phyloP scores from a whole-genome alignment of 441 rosid genomes.

The Gossypium aridum region DNA sequence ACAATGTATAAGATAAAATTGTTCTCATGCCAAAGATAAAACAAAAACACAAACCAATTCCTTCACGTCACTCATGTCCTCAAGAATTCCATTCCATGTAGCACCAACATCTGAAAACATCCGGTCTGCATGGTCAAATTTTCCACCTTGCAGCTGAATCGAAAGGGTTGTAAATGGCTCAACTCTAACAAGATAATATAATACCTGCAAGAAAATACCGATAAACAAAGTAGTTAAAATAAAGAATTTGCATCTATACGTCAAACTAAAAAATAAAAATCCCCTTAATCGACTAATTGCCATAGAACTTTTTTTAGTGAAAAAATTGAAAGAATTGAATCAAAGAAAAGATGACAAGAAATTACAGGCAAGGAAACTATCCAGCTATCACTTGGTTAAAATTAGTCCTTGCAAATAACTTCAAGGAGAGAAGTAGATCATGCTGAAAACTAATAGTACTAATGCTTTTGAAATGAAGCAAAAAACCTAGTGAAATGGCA shows the following conservation, averaged over 20 bases:
- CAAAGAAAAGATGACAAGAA: background rate
- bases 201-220: constrained; percentile 53
- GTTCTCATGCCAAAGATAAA: constrained; percentile 14
- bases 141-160: constrained; percentile 99
- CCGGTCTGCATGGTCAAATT: constrained; percentile 98
- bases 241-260: constrained; percentile 6
- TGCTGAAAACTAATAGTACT: constrained; percentile 1
- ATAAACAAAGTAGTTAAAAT: constrained; percentile 13
- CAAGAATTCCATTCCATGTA: constrained; percentile 98
- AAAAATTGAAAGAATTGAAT: background rate
- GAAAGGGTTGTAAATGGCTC: constrained; percentile 98
- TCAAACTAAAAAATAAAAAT: constrained; percentile 9
- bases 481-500: background rate
- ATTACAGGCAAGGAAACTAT: background rate
- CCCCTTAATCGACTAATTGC: constrained; percentile 5
- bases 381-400: background rate
- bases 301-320: background rate
- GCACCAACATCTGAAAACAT: constrained; percentile 91
- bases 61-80: constrained; percentile 99
- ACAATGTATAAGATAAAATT: constrained; percentile 1
- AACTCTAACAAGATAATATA: constrained; percentile 92
- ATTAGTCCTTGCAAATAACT: background rate
- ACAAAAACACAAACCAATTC: constrained; percentile 69
- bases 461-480: constrained; percentile 6
- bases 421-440: background rate